Percentiles rank a stretch among this genome's conserved stretches.
Evolutionary conservation across 2,329 filamentous ascomycete genomes (phyloP).

Genomic region (Xylariaceae sp.): DNA sequence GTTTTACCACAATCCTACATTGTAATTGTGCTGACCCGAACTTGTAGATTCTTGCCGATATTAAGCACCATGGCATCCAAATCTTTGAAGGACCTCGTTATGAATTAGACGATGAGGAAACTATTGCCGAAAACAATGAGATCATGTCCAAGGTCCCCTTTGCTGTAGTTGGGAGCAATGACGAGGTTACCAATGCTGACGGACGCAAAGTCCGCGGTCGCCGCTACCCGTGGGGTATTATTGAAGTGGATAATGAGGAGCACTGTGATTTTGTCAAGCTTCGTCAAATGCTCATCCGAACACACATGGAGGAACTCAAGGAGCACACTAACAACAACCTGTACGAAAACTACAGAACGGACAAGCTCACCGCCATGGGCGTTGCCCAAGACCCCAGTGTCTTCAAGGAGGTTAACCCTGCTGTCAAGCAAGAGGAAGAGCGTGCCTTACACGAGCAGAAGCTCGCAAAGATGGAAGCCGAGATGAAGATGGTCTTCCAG

Average conservation of each 20-base stretch:
- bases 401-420: conserved; percentile 99
- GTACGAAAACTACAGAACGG: conserved; percentile 99
- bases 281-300: conserved; percentile 99
- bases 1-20: conserved; percentile 46
- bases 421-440: conserved; percentile 99
- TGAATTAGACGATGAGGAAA: conserved; percentile 98
- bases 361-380: conserved; percentile 98
- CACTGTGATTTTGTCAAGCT: conserved; percentile 99
- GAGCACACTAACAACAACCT: conserved; percentile 99
- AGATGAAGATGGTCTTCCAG: conserved; percentile 99
- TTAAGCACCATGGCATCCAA: conserved; percentile 95
- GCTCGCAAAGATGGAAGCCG: conserved; percentile 99
- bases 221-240: conserved; percentile 96
- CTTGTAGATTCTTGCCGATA: conserved; percentile 87
- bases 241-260: conserved; percentile 99
- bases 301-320: conserved; percentile 99
- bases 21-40: conserved; percentile 17
- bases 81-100: conserved; percentile 99
- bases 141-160: conserved; percentile 99
- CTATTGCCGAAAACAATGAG: conserved; percentile 99
- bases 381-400: conserved; percentile 98
- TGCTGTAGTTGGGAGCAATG: conserved; percentile 94
- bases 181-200: conserved; percentile 88
- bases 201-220: conserved; percentile 95
- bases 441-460: conserved; percentile 98